Percentiles rank a stretch among this genome's conserved stretches.
Conservation (phyloP, 768 basidiomycete species). For the Lentinula lateritia region DNA sequence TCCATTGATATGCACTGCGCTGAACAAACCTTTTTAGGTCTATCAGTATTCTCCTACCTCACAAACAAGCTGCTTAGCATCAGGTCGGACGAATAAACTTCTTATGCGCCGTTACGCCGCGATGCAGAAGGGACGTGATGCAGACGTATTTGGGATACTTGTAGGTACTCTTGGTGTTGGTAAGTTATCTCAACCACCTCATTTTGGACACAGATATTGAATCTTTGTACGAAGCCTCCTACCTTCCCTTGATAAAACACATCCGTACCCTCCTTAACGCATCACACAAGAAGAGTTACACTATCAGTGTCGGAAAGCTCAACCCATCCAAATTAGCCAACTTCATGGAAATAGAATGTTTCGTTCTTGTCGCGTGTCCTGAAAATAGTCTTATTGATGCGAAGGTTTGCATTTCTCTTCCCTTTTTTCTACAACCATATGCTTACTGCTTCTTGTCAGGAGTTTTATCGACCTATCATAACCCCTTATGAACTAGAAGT, state of each 20-base stretch:
- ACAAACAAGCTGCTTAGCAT: constrained; percentile 46
- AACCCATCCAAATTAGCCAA: constrained; percentile 94
- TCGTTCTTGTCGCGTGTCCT: constrained; percentile 89
- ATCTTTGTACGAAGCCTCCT: constrained; percentile 51
- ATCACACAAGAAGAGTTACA: constrained; percentile 86
- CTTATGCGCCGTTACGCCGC: constrained; percentile 87
- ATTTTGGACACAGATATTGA: background rate
- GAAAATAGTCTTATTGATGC: constrained; percentile 83
- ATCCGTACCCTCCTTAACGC: constrained; percentile 65
- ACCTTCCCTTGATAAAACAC: constrained; percentile 78
- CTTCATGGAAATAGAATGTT: constrained; percentile 95
- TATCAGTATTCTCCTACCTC: constrained; percentile 69
- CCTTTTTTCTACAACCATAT: background rate
- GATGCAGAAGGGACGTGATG: constrained; percentile 84
- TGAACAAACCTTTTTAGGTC: constrained; percentile 39
- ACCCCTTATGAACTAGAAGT: constrained; percentile 90
- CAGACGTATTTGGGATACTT: constrained; percentile 92
- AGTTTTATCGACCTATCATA: constrained; percentile 86
- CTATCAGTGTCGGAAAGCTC: constrained; percentile 90
- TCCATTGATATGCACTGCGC: background rate
- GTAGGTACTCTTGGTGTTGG: constrained; percentile 91
- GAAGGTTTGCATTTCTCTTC: constrained; percentile 35
- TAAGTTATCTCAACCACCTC: constrained; percentile 23
- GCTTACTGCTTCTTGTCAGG: constrained; percentile 36
- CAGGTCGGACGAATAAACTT: constrained; percentile 66